phyloP scores from a whole-genome alignment of 2,329 filamentous ascomycete genomes.

The Furcasterigmium furcatum region DNA sequence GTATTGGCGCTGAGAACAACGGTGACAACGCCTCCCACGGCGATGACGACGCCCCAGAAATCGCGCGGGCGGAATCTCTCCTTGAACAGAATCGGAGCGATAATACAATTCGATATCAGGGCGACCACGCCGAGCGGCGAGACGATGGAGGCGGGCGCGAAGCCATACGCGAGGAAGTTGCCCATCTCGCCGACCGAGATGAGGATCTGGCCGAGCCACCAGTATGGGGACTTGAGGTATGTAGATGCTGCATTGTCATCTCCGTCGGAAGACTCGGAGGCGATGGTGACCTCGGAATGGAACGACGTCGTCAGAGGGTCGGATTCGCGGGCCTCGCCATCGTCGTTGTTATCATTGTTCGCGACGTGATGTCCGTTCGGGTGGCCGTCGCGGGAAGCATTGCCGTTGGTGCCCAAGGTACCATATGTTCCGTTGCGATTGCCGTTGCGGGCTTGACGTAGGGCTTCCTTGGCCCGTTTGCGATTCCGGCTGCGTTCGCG shows the following conservation, averaged over 20 bases:
- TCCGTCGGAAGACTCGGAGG: constrained; percentile 30
- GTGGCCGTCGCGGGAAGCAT: constrained; percentile 24
- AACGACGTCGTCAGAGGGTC: constrained; percentile 51
- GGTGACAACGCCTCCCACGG: constrained; percentile 82
- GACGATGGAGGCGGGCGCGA: constrained; percentile 95
- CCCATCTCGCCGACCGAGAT: constrained; percentile 93
- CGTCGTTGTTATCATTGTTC: constrained; percentile 25
- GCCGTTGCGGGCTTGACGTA: constrained; percentile 38
- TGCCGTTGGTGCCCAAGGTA: constrained; percentile 12
- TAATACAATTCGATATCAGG: constrained; percentile 92
- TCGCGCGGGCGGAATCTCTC: constrained; percentile 84
- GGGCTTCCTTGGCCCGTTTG: constrained; percentile 49
- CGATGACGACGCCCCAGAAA: constrained; percentile 82
- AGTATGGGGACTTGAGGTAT: constrained; percentile 89
- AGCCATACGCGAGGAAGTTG: constrained; percentile 96
- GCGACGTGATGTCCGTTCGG: constrained; percentile 21
- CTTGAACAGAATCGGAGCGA: constrained; percentile 90
- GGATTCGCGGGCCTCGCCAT: constrained; percentile 37
- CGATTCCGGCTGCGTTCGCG: constrained; percentile 61
- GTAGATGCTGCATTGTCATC: constrained; percentile 49
- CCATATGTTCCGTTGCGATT: constrained; percentile 10
- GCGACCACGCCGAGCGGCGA: constrained; percentile 96
- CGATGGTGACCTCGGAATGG: constrained; percentile 37
- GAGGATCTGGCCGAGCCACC: constrained; percentile 91
- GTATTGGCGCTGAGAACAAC: constrained; percentile 90